Evolutionary conservation across 108 stramenopile species (phyloP).

Genomic region (Stephanodiscus triporus): DNA sequence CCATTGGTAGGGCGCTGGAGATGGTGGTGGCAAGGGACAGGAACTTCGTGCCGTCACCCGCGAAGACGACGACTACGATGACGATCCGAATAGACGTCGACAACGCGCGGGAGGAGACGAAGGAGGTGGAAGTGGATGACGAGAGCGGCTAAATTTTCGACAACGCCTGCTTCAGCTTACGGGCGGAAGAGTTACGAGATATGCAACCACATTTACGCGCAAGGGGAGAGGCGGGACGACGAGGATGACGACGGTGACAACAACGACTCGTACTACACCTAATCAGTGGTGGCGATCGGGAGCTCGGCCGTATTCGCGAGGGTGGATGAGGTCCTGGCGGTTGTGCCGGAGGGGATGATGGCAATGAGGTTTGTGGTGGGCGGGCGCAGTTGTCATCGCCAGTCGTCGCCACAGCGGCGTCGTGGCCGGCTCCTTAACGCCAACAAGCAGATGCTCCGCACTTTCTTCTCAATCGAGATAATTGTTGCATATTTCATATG

Average conservation of each 20-base stretch:
- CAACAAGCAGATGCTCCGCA: no score
- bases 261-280: not conserved
- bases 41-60: conserved; percentile 21
- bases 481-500: no score
- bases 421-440: no score
- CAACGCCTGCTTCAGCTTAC: conserved; percentile 11
- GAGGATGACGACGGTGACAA: conserved; percentile 1
- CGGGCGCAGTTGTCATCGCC: not conserved
- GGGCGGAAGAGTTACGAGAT: conserved; percentile 13
- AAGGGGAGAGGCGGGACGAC: not conserved
- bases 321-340: no score
- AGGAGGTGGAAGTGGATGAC: conserved; percentile 11
- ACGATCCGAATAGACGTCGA: not conserved
- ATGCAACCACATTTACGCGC: not conserved
- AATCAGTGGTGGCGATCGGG: not conserved
- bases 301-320: no score
- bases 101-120: not conserved
- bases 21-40: conserved; percentile 48
- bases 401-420: not conserved
- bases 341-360: no score
- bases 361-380: no score
- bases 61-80: conserved; percentile 16
- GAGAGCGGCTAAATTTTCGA: not conserved
- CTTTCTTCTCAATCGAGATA: no score
- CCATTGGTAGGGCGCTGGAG: conserved; percentile 42